These are phyloP conservation scores for Aspergillus campestris DNA, from an alignment of 495 filamentous ascomycete genomes.

Conservation along the genomic window DNA sequence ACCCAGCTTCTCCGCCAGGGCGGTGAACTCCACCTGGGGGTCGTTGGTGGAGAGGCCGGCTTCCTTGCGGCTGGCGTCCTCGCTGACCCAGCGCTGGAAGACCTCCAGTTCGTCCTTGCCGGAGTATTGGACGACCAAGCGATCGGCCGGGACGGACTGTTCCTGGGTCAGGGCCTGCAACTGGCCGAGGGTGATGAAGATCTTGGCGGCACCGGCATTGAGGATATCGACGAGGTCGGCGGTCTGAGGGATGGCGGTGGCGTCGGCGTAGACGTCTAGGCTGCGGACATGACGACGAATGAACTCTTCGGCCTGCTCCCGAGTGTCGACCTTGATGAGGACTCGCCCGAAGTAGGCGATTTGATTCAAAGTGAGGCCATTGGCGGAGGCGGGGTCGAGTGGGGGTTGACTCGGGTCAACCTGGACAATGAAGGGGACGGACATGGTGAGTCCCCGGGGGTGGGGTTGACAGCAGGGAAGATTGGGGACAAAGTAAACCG, in stretches of 20 bases:
- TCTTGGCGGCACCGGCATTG: constrained; percentile 77
- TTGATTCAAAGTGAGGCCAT: constrained; percentile 53
- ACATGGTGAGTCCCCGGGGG: constrained; percentile 26
- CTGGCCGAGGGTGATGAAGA: constrained; percentile 70
- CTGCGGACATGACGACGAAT: constrained; percentile 57
- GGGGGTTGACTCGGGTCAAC: constrained; percentile 22
- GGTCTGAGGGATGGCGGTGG: constrained; percentile 53
- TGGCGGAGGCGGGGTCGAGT: constrained; percentile 28
- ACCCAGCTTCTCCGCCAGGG: constrained; percentile 32
- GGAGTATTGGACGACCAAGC: constrained; percentile 44
- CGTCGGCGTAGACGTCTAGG: constrained; percentile 69
- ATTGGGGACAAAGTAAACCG: constrained; percentile 1
- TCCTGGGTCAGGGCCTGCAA: constrained; percentile 43
- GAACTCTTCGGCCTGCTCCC: constrained; percentile 57
- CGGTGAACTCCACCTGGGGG: constrained; percentile 36
- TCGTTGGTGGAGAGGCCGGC: constrained; percentile 43
- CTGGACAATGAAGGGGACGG: constrained; percentile 41
- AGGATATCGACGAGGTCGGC: constrained; percentile 73
- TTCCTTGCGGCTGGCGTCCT: constrained; percentile 43
- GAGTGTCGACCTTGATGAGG: constrained; percentile 55
- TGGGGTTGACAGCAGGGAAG: not conserved
- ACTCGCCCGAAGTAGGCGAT: constrained; percentile 73
- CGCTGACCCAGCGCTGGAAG: constrained; percentile 31
- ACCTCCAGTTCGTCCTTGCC: constrained; percentile 27
- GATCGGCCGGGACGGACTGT: constrained; percentile 47